Percentiles rank a stretch among this genome's conserved stretches.
These are phyloP conservation scores for Poa pratensis DNA, from an alignment of 176 grass and related monocot species.

Conservation along the genomic window DNA sequence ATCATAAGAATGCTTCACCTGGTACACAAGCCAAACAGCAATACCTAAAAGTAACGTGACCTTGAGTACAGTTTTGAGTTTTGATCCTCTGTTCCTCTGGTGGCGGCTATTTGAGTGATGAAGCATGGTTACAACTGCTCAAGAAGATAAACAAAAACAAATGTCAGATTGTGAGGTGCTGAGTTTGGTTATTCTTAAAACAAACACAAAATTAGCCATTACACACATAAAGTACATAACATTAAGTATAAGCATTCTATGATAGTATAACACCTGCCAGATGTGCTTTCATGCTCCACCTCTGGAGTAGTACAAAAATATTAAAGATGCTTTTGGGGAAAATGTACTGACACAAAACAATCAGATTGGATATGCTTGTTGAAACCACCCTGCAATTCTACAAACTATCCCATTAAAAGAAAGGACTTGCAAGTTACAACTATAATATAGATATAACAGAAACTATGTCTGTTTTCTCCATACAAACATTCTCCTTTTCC, in stretches of 20 bases:
- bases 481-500: background rate
- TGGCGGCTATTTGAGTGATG: constrained; percentile 63
- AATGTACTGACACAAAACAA: background rate
- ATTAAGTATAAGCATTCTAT: constrained; percentile 7
- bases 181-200: background rate
- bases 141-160: constrained; percentile 15
- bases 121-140: constrained; percentile 55
- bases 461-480: background rate
- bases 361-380: background rate
- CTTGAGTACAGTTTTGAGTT: constrained; percentile 64
- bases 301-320: constrained; percentile 11
- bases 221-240: background rate
- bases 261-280: background rate
- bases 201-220: background rate
- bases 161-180: background rate
- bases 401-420: background rate
- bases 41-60: constrained; percentile 59
- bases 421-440: background rate
- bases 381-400: background rate
- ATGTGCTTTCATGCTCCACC: constrained; percentile 22
- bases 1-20: constrained; percentile 60
- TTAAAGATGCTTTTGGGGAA: background rate
- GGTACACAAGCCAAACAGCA: constrained; percentile 65
- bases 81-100: constrained; percentile 67
- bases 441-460: background rate